Percentiles rank a stretch among this genome's conserved stretches.
Conservation (phyloP, 192 early-diverging fungal species). For the Backusella parvicylindrica region DNA sequence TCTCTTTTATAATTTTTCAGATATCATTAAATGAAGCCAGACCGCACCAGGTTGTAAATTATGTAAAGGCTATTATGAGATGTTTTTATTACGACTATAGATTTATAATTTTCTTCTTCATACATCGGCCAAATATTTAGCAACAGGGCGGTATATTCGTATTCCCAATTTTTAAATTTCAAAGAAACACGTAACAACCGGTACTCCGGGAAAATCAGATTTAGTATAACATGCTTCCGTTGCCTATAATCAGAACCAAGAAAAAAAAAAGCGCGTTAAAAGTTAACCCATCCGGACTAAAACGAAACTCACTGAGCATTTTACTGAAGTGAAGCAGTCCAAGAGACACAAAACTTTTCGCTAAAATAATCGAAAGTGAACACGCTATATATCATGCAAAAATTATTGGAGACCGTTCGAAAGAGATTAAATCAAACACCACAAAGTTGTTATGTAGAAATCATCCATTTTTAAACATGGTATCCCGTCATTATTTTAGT, state of each 20-base stretch:
- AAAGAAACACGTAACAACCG: not conserved
- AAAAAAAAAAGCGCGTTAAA: not conserved
- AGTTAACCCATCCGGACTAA: not conserved
- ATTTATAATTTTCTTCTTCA: not conserved
- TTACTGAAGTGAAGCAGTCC: constrained; percentile 41
- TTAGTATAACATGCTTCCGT: not conserved
- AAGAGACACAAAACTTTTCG: constrained; percentile 46
- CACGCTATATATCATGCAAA: constrained; percentile 65
- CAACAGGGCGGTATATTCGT: not conserved
- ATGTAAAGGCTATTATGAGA: not conserved
- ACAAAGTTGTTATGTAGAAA: too few species aligned
- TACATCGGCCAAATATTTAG: not conserved
- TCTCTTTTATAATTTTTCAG: too few species aligned
- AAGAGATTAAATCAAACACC: constrained; percentile 83
- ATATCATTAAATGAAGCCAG: not conserved
- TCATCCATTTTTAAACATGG: too few species aligned
- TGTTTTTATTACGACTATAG: not conserved
- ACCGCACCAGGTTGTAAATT: not conserved
- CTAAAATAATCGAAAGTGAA: constrained; percentile 27
- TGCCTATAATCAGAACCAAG: not conserved
- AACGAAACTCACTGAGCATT: not conserved
- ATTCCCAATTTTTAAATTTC: not conserved
- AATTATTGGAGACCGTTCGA: constrained; percentile 80
- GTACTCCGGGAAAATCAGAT: not conserved
- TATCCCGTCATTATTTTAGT: constrained; percentile 87